A percentile compares a stretch with the other conserved stretches of the same genome.
Conservation (phyloP, 108 stramenopile species). For the Schizochytrium sp. region DNA sequence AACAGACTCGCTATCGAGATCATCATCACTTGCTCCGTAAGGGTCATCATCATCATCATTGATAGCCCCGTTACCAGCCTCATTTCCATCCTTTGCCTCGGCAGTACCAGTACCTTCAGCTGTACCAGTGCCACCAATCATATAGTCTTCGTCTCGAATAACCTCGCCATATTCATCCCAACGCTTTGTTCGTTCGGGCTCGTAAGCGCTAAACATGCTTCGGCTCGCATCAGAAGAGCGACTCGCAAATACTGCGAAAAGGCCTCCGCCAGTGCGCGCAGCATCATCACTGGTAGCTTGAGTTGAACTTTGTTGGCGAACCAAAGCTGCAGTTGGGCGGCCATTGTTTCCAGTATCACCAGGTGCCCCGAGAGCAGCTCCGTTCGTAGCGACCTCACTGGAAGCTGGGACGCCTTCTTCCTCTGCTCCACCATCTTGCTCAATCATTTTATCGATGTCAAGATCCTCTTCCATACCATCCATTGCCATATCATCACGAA, state of each 20-base stretch:
- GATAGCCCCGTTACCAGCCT: background rate
- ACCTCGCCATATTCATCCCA: conserved; percentile 60
- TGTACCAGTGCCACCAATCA: background rate
- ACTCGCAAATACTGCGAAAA: conserved; percentile 47
- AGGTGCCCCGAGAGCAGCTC: background rate
- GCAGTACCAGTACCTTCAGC: background rate
- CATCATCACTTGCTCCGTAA: background rate
- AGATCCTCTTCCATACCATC: conserved; percentile 54
- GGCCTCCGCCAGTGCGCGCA: conserved; percentile 52
- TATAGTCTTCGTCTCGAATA: conserved; percentile 37
- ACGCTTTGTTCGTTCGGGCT: conserved; percentile 48
- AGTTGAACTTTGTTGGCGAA: background rate
- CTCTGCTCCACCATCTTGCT: background rate
- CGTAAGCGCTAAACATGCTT: conserved; percentile 56
- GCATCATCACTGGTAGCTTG: conserved; percentile 28
- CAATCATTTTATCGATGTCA: conserved; percentile 28
- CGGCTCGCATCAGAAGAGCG: background rate
- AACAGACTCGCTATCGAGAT: background rate
- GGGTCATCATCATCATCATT: conserved; percentile 27
- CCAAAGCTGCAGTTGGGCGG: conserved; percentile 1
- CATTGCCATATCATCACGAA: conserved; percentile 56
- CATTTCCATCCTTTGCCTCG: background rate
- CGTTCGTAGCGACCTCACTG: background rate
- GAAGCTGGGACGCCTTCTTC: background rate
- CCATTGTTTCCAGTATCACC: background rate